Conservation (phyloP, 2,329 filamentous ascomycete genomes). For the Ophiostoma pallidulum region DNA sequence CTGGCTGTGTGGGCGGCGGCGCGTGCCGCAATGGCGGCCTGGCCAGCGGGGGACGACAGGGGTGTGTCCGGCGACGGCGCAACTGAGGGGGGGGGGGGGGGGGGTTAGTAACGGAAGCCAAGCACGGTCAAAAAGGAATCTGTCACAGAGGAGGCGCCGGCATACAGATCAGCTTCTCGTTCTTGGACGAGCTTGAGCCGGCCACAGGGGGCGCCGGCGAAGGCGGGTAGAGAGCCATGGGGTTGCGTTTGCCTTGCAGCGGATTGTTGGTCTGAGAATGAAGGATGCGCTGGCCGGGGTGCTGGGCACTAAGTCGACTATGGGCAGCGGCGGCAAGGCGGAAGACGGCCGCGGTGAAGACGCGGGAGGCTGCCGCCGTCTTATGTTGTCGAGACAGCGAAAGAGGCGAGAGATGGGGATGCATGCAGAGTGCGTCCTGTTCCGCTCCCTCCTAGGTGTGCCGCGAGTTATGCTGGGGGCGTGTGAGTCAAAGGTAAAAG, state of each 20-base stretch:
- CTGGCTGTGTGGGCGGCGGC: slow-evolving; percentile 5
- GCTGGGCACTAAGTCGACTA: not conserved
- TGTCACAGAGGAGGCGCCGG: not conserved
- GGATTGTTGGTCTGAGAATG: not conserved
- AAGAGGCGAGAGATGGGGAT: not conserved
- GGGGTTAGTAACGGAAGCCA: not conserved
- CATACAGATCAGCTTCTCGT: slow-evolving; percentile 16
- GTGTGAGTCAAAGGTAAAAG: too few species aligned
- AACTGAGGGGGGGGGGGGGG: too few species aligned
- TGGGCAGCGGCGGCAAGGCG: too few species aligned
- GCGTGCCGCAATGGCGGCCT: slow-evolving; percentile 5
- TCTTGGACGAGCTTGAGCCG: slow-evolving; percentile 1
- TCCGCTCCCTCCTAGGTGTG: too few species aligned
- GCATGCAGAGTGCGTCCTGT: not conserved
- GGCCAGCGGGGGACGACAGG: not conserved
- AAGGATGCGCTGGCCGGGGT: not conserved
- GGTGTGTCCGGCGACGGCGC: slow-evolving; percentile 15
- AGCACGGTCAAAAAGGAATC: not conserved
- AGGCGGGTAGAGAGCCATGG: slow-evolving; percentile 15
- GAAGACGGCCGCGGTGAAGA: not conserved
- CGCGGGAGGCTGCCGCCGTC: too few species aligned
- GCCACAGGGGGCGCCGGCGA: not conserved
- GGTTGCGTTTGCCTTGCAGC: not conserved
- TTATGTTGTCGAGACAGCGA: too few species aligned
- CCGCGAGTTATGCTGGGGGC: too few species aligned